Conservation (phyloP, 495 filamentous ascomycete species). For the Xylaria grammica region DNA sequence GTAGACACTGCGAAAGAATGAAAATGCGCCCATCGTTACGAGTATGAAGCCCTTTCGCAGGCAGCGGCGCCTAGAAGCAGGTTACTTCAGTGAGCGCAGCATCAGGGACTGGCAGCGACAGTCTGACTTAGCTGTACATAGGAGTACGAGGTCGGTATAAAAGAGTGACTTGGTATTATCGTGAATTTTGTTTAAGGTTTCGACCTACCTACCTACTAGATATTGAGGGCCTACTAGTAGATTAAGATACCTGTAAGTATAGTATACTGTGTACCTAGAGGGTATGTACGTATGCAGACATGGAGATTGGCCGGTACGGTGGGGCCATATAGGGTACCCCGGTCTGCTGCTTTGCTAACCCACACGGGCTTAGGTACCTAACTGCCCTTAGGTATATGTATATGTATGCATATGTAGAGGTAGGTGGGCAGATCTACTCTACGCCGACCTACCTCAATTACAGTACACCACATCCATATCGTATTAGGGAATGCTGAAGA, state of each 20-base stretch:
- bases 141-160: neutral
- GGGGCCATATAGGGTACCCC: neutral
- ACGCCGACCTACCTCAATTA: no score
- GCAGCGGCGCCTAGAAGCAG: constrained; percentile 23
- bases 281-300: neutral
- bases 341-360: neutral
- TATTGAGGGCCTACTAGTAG: neutral
- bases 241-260: neutral
- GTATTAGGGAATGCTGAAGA: no score
- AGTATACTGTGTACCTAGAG: no score
- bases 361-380: no score
- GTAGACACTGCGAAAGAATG: constrained; percentile 65
- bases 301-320: neutral
- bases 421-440: no score
- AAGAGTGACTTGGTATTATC: constrained; percentile 8
- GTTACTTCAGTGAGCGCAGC: constrained; percentile 7
- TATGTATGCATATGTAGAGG: no score
- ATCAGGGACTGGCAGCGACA: constrained; percentile 22
- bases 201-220: no score
- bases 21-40: constrained; percentile 42
- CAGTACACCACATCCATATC: no score
- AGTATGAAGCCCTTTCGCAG: constrained; percentile 6
- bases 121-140: neutral
- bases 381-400: no score
- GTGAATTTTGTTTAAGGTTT: neutral